phyloP scores from a whole-genome alignment of 2,329 filamentous ascomycete genomes.

The Colletotrichum somersetense region DNA sequence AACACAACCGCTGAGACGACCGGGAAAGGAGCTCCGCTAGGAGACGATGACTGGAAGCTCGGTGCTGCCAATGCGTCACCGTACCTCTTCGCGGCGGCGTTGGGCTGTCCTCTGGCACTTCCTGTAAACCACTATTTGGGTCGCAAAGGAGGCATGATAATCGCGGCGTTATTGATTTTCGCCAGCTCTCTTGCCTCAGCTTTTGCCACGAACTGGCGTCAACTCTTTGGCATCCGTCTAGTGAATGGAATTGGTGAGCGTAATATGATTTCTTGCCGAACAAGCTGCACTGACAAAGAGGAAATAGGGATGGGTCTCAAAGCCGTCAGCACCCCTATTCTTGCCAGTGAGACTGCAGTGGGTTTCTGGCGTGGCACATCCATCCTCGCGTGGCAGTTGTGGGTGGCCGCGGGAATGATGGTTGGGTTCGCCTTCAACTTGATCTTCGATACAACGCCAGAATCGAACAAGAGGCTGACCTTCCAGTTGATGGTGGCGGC shows the following conservation, averaged over 20 bases:
- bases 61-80: constrained; percentile 56
- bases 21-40: constrained; percentile 6
- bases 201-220: constrained; percentile 51
- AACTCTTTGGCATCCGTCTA: constrained; percentile 52
- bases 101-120: constrained; percentile 56
- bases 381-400: constrained; percentile 62
- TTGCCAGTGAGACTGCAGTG: constrained; percentile 61
- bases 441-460: constrained; percentile 48
- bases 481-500: constrained; percentile 52
- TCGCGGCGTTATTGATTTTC: constrained; percentile 56
- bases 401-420: constrained; percentile 55
- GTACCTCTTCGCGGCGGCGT: constrained; percentile 54
- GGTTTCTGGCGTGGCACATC: constrained; percentile 62
- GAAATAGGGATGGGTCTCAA: constrained; percentile 61
- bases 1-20: neutral
- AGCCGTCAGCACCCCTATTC: constrained; percentile 61
- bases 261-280: neutral
- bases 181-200: constrained; percentile 54
- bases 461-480: constrained; percentile 26
- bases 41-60: constrained; percentile 53
- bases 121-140: constrained; percentile 58
- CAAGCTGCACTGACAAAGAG: neutral
- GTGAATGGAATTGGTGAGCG: constrained; percentile 56
- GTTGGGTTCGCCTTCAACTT: constrained; percentile 54
- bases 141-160: constrained; percentile 54